phyloP scores from a whole-genome alignment of 306 rosid species.

The Aeschynomene evenia region DNA sequence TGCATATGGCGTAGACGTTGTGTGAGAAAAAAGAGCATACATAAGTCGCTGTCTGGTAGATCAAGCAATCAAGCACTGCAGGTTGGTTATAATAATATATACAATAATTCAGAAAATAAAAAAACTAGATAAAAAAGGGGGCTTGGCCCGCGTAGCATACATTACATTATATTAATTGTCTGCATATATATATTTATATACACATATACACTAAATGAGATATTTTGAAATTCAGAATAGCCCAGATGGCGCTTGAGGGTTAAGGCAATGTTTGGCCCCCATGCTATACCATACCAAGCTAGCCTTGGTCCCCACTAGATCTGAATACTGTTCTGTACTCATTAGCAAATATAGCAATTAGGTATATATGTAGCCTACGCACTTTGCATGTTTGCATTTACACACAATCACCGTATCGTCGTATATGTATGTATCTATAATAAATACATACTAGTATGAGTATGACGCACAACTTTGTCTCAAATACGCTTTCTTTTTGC shows the following conservation, averaged over 20 bases:
- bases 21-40: background rate
- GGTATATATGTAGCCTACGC: conserved; percentile 2
- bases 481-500: no score
- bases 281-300: background rate
- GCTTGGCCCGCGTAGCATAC: background rate
- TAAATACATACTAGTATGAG: no score
- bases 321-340: no score
- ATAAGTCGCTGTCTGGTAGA: conserved; percentile 34
- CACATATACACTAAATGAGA: conserved; percentile 16
- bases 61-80: conserved; percentile 9
- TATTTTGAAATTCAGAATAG: background rate
- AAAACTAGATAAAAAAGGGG: background rate
- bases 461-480: background rate
- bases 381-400: conserved; percentile 20
- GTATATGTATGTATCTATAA: background rate
- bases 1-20: background rate
- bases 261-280: background rate
- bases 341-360: background rate
- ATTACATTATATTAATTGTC: no score
- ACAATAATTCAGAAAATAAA: background rate
- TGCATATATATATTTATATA: no score
- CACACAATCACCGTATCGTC: conserved; percentile 6
- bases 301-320: conserved; percentile 34
- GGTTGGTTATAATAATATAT: background rate
- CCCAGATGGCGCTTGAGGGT: background rate